Evolutionary conservation across 805 yeast species (phyloP).

Genomic region (Kurtzmaniella fragi): DNA sequence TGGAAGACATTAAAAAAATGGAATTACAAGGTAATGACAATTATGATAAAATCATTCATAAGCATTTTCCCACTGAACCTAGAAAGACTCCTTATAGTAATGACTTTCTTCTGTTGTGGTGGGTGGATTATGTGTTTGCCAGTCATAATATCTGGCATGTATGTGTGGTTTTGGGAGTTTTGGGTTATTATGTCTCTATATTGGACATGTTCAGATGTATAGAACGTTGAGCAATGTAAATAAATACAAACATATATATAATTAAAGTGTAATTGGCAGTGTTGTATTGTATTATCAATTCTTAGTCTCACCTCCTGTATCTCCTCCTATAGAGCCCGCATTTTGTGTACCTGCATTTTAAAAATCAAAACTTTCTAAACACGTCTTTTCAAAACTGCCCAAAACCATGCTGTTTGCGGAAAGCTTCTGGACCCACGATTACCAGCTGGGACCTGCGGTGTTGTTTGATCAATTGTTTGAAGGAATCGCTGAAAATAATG

Average conservation of each 20-base stretch:
- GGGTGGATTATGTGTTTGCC: slow-evolving; percentile 71
- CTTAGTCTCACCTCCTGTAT: no score
- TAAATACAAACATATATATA: no score
- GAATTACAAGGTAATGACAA: slow-evolving; percentile 10
- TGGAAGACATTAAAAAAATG: slow-evolving; percentile 25
- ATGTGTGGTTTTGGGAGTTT: slow-evolving; percentile 82
- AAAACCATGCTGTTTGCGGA: slow-evolving; percentile 58
- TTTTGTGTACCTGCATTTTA: no score
- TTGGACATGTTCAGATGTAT: slow-evolving; percentile 52
- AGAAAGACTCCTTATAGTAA: slow-evolving; percentile 27
- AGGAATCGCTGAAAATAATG: slow-evolving; percentile 69
- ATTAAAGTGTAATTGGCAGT: no score
- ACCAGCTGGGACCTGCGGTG: slow-evolving; percentile 46
- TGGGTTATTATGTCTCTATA: slow-evolving; percentile 81
- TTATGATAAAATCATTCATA: slow-evolving; percentile 25
- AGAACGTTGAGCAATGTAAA: no score
- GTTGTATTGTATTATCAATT: no score
- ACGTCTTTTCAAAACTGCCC: no score
- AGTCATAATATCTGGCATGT: slow-evolving; percentile 95
- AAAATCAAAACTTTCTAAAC: no score
- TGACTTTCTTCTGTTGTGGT: slow-evolving; percentile 61
- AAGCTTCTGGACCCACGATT: slow-evolving; percentile 72
- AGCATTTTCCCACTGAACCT: slow-evolving; percentile 33
- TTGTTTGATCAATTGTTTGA: slow-evolving; percentile 50
- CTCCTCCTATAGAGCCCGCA: no score